Evolutionary conservation across 805 yeast species (phyloP), one percentile per base, ranked within the genome.

Genomic region (Ogataea corticis): DNA sequence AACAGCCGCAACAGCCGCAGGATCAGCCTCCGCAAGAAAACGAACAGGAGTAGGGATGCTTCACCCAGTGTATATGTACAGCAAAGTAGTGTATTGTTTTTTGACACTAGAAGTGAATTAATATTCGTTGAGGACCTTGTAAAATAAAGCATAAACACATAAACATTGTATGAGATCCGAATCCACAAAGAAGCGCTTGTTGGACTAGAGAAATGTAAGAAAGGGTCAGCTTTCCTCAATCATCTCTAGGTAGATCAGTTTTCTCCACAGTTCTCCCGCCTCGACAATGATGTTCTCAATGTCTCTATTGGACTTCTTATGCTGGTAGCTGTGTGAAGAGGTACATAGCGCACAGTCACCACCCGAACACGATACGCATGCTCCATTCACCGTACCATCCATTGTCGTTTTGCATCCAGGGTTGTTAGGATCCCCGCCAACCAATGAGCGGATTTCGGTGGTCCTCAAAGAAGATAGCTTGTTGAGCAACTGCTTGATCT

Each of bases 231-330:
- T 45, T 12, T 69, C 66, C 15, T 80, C 85, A 55, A 75, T 71
- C 54, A 76, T 68, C 59, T 81, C 86, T 46, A 70, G 66, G 73
- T 80, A 87, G 32, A 86, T 67, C 87, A 92, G 87, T 56, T 82
- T 84, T 52, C 96, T 72, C 96, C 96, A 88, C 34, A 86, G 71
- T 58, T 88, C 96, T 27, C 96, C 96, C 2, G 95, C 91, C 61
- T 84, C 91, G 44, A 71, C 68, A 34, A 87, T 73, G 23, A 88
- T 74, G 52, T 83, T 84, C 58, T 86, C 90, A 61, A 88, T 84
- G 53, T 85, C 88, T 48, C 70, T 53, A 39, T 57, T 62, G 12
- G 67, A 61, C 42, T 62, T 62, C 18, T 52, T 55, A 19, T 48
- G 45, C 7, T 39, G 47, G 41, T 48, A 52, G 23, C 38, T 27